Conservation (phyloP, 2,329 filamentous ascomycete species). For the Leptographium radiaticola region DNA sequence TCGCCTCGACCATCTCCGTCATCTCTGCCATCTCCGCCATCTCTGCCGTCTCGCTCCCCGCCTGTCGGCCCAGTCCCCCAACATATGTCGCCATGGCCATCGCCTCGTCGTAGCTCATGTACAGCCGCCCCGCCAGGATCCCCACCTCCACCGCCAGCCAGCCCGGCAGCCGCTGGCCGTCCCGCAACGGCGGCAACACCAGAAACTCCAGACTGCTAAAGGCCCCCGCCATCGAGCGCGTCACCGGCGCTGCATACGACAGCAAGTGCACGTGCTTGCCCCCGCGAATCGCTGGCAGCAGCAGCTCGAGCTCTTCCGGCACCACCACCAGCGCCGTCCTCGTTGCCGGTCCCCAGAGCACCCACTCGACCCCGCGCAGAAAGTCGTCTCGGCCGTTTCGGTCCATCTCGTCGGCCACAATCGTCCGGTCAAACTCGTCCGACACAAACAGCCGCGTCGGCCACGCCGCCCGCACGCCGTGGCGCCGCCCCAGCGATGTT, state of each 20-base stretch:
- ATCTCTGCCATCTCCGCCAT: no score
- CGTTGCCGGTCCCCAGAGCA: constrained; percentile 38
- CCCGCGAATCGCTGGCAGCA: constrained; percentile 32
- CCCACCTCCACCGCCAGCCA: constrained; percentile 48
- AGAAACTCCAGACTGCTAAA: constrained; percentile 44
- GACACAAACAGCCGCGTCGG: constrained; percentile 23
- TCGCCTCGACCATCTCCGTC: no score
- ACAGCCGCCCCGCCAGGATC: constrained; percentile 46
- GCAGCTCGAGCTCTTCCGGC: constrained; percentile 46
- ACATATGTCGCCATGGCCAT: constrained; percentile 19
- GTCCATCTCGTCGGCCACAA: constrained; percentile 1
- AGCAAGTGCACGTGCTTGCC: constrained; percentile 18
- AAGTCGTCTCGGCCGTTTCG: background rate
- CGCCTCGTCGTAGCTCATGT: constrained; percentile 40
- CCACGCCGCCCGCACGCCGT: constrained; percentile 2
- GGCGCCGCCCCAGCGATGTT: constrained; percentile 1
- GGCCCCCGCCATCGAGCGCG: constrained; percentile 41
- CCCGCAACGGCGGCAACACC: constrained; percentile 32
- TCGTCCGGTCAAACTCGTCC: constrained; percentile 28
- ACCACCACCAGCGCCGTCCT: constrained; percentile 43
- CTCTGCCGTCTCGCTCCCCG: background rate
- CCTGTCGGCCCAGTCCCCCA: constrained; percentile 13
- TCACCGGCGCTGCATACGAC: constrained; percentile 46
- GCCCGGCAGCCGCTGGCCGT: constrained; percentile 25
- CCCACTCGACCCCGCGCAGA: constrained; percentile 41